phyloP scores from a whole-genome alignment of 768 basidiomycete genomes.

The Coprinopsis sp. region DNA sequence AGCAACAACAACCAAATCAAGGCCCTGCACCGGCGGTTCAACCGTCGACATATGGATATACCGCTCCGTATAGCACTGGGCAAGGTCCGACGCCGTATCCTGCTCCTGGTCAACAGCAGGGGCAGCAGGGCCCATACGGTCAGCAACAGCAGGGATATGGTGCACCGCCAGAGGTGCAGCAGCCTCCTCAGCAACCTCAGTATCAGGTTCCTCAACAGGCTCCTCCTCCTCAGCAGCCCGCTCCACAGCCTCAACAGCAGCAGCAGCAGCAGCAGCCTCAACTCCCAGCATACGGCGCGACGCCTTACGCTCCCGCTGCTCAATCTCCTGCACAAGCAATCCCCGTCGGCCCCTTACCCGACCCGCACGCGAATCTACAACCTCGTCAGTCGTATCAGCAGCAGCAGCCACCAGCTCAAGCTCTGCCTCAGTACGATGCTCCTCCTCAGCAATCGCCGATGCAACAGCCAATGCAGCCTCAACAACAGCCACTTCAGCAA shows the following conservation, averaged over 20 bases:
- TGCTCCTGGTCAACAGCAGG: background rate
- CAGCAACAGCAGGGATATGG: constrained; percentile 1
- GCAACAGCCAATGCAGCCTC: constrained; percentile 1
- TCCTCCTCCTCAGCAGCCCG: constrained; percentile 13
- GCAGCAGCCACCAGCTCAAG: constrained; percentile 1
- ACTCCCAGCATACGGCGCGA: no score
- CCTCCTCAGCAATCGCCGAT: background rate
- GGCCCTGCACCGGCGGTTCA: background rate
- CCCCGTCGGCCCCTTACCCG: no score
- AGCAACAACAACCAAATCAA: constrained; percentile 13
- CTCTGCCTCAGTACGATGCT: background rate
- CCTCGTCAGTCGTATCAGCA: constrained; percentile 8
- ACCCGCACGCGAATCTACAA: no score
- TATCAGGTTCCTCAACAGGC: constrained; percentile 5
- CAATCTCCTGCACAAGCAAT: no score
- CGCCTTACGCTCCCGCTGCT: no score
- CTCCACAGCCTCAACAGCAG: constrained; percentile 16
- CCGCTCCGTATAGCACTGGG: background rate
- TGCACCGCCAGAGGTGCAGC: background rate
- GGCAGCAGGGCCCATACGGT: no score
- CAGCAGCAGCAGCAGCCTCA: constrained; percentile 16
- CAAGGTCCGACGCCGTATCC: constrained; percentile 3
- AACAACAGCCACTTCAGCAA: constrained; percentile 17
- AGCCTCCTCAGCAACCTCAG: constrained; percentile 13
- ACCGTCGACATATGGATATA: background rate